Evolutionary conservation across 2,329 filamentous ascomycete species (phyloP).

Genomic region (Aureobasidium lini): DNA sequence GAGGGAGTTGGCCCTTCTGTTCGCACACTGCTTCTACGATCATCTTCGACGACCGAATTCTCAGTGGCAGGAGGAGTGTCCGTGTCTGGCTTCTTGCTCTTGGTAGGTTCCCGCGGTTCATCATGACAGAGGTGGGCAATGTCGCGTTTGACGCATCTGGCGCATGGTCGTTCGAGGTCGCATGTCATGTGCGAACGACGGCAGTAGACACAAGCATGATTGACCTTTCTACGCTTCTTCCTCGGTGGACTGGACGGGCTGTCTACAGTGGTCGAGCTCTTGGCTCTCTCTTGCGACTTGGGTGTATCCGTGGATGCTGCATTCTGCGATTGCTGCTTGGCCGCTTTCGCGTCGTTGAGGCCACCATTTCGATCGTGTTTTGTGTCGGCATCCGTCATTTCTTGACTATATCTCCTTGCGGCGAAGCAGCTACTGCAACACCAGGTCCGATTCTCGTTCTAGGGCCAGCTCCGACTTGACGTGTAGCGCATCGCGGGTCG

Average conservation of each 20-base stretch:
- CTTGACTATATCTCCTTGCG: neutral
- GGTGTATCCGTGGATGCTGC: neutral
- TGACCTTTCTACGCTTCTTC: slow-evolving; percentile 48
- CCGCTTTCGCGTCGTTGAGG: neutral
- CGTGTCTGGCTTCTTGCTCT: slow-evolving; percentile 30
- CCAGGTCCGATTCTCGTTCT: neutral
- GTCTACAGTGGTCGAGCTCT: slow-evolving; percentile 7
- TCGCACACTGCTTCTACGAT: neutral
- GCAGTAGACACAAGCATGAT: slow-evolving; percentile 49
- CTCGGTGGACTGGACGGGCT: slow-evolving; percentile 17
- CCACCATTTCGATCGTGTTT: neutral
- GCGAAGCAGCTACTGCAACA: neutral
- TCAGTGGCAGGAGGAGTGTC: neutral
- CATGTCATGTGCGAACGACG: slow-evolving; percentile 50
- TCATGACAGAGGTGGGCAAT: slow-evolving; percentile 98
- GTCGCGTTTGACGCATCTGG: slow-evolving; percentile 94
- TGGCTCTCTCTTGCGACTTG: slow-evolving; percentile 4
- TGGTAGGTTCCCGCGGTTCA: slow-evolving; percentile 81
- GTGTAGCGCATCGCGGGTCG: neutral
- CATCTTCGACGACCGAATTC: neutral
- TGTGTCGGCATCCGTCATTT: neutral
- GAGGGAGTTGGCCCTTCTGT: slow-evolving; percentile 37
- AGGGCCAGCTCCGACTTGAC: neutral
- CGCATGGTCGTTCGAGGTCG: slow-evolving; percentile 77
- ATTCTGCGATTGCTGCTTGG: neutral